Evolutionary conservation across 2,329 filamentous ascomycete species (phyloP).

Genomic region (Aspergillus sclerotialis): DNA sequence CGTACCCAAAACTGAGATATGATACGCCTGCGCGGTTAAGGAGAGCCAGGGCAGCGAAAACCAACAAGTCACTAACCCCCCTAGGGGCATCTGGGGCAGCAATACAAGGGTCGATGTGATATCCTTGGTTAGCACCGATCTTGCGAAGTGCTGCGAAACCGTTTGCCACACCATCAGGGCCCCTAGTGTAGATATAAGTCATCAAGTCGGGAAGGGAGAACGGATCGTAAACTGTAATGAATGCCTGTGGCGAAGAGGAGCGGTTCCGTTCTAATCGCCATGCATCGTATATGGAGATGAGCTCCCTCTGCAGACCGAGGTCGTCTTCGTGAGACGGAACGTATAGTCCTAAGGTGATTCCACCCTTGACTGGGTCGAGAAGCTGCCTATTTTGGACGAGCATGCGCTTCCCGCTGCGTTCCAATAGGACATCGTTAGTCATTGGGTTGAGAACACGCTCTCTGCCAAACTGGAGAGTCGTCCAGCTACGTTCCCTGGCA

Average conservation of each 20-base stretch:
- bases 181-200: conserved; percentile 35
- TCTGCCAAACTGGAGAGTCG: conserved; percentile 31
- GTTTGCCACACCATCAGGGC: conserved; percentile 20
- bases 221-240: conserved; percentile 36
- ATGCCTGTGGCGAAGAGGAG: conserved; percentile 26
- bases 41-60: conserved; percentile 32
- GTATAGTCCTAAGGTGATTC: conserved; percentile 29
- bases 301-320: conserved; percentile 20
- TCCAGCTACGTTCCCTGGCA: conserved; percentile 23
- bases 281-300: conserved; percentile 29
- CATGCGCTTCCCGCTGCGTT: conserved; percentile 31
- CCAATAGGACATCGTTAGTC: conserved; percentile 32
- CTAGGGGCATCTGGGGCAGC: conserved; percentile 26
- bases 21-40: conserved; percentile 24
- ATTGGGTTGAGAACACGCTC: conserved; percentile 36
- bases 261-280: conserved; percentile 32
- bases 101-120: conserved; percentile 37
- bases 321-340: conserved; percentile 24
- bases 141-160: conserved; percentile 35
- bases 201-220: conserved; percentile 33
- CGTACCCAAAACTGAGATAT: conserved; percentile 34
- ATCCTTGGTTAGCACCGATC: conserved; percentile 29
- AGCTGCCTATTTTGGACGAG: conserved; percentile 30
- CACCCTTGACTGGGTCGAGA: conserved; percentile 26
- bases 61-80: conserved; percentile 33